phyloP scores from a whole-genome alignment of 2,329 filamentous ascomycete genomes.

The Ophiostoma quercus region DNA sequence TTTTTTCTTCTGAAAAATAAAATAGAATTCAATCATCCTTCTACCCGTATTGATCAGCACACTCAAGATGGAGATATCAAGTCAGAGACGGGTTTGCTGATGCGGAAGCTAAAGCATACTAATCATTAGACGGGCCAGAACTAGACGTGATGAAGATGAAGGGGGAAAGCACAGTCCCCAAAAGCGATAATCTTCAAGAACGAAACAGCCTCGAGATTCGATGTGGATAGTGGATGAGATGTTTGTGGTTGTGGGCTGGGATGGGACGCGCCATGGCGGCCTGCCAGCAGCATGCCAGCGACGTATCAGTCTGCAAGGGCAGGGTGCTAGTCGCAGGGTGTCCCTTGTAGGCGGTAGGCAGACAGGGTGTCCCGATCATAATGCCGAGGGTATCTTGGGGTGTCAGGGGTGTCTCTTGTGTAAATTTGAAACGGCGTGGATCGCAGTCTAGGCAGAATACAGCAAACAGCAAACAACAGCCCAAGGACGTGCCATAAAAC shows the following conservation, averaged over 20 bases:
- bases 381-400: constrained; percentile 20
- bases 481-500: constrained; percentile 21
- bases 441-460: constrained; percentile 24
- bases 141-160: neutral
- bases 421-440: constrained; percentile 27
- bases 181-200: constrained; percentile 1
- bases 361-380: constrained; percentile 22
- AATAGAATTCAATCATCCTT: neutral
- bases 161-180: neutral
- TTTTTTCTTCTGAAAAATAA: neutral
- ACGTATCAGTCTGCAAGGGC: constrained; percentile 4
- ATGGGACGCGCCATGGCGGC: constrained; percentile 3
- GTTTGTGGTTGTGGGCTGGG: constrained; percentile 7
- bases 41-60: neutral
- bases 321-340: neutral
- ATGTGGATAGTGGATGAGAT: constrained; percentile 1
- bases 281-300: neutral
- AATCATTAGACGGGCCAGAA: neutral
- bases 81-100: neutral
- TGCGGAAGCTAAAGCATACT: constrained; percentile 2
- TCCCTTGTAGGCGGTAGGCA: neutral
- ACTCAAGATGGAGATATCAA: neutral
- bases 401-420: constrained; percentile 8
- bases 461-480: constrained; percentile 18
- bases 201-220: constrained; percentile 20